Evolutionary conservation across 768 basidiomycete genomes (phyloP).

Genomic region (Lactarius sanguifluus): DNA sequence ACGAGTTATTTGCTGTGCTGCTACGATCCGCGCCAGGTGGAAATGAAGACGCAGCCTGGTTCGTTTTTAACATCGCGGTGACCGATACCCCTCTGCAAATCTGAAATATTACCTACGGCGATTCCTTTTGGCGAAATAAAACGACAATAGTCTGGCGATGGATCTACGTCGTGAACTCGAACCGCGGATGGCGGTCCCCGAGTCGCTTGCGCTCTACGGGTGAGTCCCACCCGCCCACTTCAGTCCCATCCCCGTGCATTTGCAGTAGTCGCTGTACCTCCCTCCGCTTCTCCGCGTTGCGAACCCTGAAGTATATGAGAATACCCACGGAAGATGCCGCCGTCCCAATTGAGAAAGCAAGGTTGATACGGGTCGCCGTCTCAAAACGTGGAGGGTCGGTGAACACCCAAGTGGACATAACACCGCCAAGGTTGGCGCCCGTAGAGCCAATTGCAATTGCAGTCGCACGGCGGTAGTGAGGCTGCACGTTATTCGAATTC

Average conservation of each 20-base stretch:
- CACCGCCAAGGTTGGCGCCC: constrained; percentile 23
- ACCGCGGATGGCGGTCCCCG: neutral
- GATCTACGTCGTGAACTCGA: neutral
- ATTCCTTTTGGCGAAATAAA: neutral
- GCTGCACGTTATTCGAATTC: constrained; percentile 36
- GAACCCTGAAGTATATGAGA: constrained; percentile 9
- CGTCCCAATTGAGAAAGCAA: constrained; percentile 17
- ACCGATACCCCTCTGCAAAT: neutral
- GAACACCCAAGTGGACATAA: constrained; percentile 12
- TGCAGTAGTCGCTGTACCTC: constrained; percentile 7
- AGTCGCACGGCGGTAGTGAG: constrained; percentile 19
- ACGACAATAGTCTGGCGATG: neutral
- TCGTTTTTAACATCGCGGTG: neutral
- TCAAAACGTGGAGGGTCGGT: constrained; percentile 12
- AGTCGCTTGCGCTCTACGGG: neutral
- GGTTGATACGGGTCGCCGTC: constrained; percentile 16
- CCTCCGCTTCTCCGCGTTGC: constrained; percentile 13
- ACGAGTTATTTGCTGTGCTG: neutral
- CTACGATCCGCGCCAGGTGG: neutral
- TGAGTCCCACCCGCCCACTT: neutral
- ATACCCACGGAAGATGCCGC: neutral
- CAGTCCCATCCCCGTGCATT: constrained; percentile 11
- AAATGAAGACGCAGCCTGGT: neutral
- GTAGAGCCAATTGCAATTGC: constrained; percentile 34
- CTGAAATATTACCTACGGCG: neutral